These are phyloP conservation scores for Phytophthora aleatoria DNA, from an alignment of 352 stramenopile genomes.

Conservation along the genomic window DNA sequence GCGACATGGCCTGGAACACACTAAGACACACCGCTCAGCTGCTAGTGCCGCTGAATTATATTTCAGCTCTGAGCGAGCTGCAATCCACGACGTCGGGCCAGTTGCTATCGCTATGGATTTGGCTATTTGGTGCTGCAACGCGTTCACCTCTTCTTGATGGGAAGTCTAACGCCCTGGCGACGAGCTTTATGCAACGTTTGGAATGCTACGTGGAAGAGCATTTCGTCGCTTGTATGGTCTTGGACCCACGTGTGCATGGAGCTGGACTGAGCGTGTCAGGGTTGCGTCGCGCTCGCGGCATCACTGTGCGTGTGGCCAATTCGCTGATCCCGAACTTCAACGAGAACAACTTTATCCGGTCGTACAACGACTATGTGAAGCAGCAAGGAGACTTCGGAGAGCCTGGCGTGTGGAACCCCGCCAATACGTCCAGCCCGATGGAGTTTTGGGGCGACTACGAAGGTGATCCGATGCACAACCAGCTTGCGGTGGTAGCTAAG, in stretches of 20 bases:
- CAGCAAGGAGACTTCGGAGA: conserved; percentile 43
- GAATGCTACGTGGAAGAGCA: conserved; percentile 44
- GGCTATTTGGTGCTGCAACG: conserved; percentile 33
- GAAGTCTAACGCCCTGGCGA: conserved; percentile 16
- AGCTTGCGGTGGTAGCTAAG: conserved; percentile 38
- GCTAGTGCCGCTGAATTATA: conserved; percentile 33
- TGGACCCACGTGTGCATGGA: conserved; percentile 45
- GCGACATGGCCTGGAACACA: conserved; percentile 28
- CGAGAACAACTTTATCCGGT: conserved; percentile 44
- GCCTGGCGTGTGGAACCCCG: conserved; percentile 38
- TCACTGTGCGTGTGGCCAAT: conserved; percentile 34
- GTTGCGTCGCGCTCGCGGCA: conserved; percentile 36
- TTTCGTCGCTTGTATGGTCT: conserved; percentile 37
- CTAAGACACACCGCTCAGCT: conserved; percentile 31
- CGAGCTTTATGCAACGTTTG: conserved; percentile 34
- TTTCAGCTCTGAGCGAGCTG: conserved; percentile 36
- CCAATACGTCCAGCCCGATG: conserved; percentile 39
- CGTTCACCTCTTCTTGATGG: conserved; percentile 37
- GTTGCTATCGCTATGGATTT: conserved; percentile 41
- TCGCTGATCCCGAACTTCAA: conserved; percentile 30
- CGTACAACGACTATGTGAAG: conserved; percentile 54
- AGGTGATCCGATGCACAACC: conserved; percentile 35
- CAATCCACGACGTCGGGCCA: conserved; percentile 38
- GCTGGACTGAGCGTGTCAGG: conserved; percentile 42
- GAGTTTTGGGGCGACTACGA: conserved; percentile 50